Conservation (phyloP, 2,329 filamentous ascomycete species). For the Hypoxylon sp. region DNA sequence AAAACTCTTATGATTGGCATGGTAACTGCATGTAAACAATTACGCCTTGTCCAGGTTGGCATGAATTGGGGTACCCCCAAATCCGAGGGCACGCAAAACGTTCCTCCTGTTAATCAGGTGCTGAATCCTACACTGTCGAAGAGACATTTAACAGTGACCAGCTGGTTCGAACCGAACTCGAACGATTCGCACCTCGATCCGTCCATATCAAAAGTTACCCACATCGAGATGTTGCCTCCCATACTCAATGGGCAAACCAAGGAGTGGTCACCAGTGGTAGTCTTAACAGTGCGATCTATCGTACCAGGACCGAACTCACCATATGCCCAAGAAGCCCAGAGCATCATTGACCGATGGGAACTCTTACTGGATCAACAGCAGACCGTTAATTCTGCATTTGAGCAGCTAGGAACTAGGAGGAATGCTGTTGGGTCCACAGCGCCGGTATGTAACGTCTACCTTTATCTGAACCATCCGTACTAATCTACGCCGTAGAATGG, state of each 20-base stretch:
- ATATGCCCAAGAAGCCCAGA: slow-evolving; percentile 76
- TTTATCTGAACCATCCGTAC: slow-evolving; percentile 18
- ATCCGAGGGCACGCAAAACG: slow-evolving; percentile 66
- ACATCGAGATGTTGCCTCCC: slow-evolving; percentile 80
- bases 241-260: slow-evolving; percentile 72
- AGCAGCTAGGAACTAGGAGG: slow-evolving; percentile 77
- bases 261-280: slow-evolving; percentile 69
- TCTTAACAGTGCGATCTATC: slow-evolving; percentile 81
- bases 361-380: slow-evolving; percentile 77
- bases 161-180: slow-evolving; percentile 67
- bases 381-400: slow-evolving; percentile 80
- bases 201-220: slow-evolving; percentile 76
- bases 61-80: slow-evolving; percentile 80
- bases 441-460: slow-evolving; percentile 38
- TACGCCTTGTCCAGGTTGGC: slow-evolving; percentile 80
- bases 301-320: slow-evolving; percentile 67
- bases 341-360: slow-evolving; percentile 87
- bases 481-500: slow-evolving; percentile 45
- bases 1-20: slow-evolving; percentile 74
- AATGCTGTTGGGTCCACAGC: slow-evolving; percentile 61
- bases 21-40: slow-evolving; percentile 77
- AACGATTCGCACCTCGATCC: slow-evolving; percentile 62
- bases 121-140: slow-evolving; percentile 69
- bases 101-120: slow-evolving; percentile 61
- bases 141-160: slow-evolving; percentile 70